Base-by-base conservation (phyloP, 2,329 filamentous ascomycete genomes). In the Neopestalotiopsis rosae region DNA sequence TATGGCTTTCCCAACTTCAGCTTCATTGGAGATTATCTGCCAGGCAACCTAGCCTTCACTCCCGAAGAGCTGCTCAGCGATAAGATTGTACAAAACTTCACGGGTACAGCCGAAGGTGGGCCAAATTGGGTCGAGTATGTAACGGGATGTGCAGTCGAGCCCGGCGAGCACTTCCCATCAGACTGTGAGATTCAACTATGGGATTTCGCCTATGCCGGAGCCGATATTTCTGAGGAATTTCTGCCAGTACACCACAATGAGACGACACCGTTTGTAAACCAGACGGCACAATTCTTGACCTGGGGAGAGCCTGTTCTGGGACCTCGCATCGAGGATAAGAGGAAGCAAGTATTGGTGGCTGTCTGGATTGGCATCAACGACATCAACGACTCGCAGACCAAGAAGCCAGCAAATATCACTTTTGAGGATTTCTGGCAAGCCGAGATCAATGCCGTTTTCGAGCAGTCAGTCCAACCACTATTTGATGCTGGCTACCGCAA, bases 311-410 rank as follows among this genome's bases (percentile, higher is more conserved):
- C 78, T 0, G 79, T 80, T 6, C 76, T 85, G 2, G 81, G 59
- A 10, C 38, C 38, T 5, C 38, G 17, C 38, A 73, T 40, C 42
- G 57, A 3, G 6, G 56, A 62, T 14, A 58, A 67, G 20, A 20
- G 32, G 1, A 57, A 10, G 13, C 71, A 80, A 12, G 78, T 81
- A 2, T 74, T 87, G 3, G 78, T 86, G 0, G 83, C 83, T 2
- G 74, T 88, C 38, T 89, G 84, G 83, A 89, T 89, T 62, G 87
- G 85, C 1, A 81, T 89, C 69, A 89, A 89, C 73, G 87, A 89
- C 68, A 86, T 89, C 70, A 82, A 80, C 70, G 86, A 89, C 72
- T 82, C 83, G 6, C 79, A 42, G n/a, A 59, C 28, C 20, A 12
- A 77, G 14, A 80, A 82, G 52, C 83, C 81, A 61, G 79, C 77